phyloP scores from a whole-genome alignment of 1,139 yeast species.

The Hansenula lynferdii region DNA sequence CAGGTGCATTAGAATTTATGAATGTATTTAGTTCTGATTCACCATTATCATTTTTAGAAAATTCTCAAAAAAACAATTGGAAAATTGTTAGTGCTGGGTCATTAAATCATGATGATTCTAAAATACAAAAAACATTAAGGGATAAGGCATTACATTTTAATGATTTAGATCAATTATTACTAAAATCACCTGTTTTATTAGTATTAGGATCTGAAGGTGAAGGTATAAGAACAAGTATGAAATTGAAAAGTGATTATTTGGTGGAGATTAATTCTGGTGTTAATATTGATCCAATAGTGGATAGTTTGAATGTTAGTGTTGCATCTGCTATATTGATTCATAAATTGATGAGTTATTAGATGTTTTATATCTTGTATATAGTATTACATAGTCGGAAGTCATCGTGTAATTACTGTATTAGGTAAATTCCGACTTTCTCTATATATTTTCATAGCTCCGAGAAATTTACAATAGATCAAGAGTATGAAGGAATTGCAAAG shows the following conservation, averaged over 20 bases:
- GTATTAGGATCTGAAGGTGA: slow-evolving; percentile 84
- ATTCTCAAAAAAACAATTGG: slow-evolving; percentile 59
- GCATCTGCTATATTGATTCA: slow-evolving; percentile 70
- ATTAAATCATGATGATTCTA: slow-evolving; percentile 21
- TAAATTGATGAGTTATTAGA: slow-evolving; percentile 21
- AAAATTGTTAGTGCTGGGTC: slow-evolving; percentile 57
- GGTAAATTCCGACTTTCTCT: no score
- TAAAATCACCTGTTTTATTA: slow-evolving; percentile 55
- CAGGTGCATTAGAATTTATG: slow-evolving; percentile 82
- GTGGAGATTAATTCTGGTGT: slow-evolving; percentile 43
- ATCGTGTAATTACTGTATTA: no score
- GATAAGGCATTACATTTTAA: slow-evolving; percentile 35
- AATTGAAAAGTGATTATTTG: slow-evolving; percentile 57
- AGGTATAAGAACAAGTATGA: slow-evolving; percentile 71
- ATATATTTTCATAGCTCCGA: no score
- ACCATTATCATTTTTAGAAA: slow-evolving; percentile 59
- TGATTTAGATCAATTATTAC: slow-evolving; percentile 39
- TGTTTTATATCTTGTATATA: no score
- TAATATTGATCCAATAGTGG: slow-evolving; percentile 45
- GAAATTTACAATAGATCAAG: no score
- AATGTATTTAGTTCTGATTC: slow-evolving; percentile 53
- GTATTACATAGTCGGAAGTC: no score
- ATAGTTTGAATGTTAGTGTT: slow-evolving; percentile 85
- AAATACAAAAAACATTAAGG: slow-evolving; percentile 21
- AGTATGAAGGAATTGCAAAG: no score